These are phyloP conservation scores for Actinomortierella ambigua DNA, from an alignment of 371 early-diverging fungal species.

Conservation along the genomic window DNA sequence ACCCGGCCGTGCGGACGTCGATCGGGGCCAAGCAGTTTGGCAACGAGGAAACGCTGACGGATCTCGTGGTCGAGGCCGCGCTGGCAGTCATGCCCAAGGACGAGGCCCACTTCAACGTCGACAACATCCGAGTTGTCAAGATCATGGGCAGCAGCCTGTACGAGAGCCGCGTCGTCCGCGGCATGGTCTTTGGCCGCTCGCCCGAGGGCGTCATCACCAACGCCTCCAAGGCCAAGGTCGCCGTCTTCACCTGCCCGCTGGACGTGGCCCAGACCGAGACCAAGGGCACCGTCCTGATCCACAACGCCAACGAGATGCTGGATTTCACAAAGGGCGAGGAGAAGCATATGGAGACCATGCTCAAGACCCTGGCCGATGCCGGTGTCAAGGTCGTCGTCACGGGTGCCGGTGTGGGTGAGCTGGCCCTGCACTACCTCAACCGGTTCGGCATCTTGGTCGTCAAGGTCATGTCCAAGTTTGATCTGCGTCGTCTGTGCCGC, in stretches of 20 bases:
- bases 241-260: constrained; percentile 96
- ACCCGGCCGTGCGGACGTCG: constrained; percentile 75
- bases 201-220: constrained; percentile 84
- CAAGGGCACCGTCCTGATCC: constrained; percentile 98
- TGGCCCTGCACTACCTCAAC: constrained; percentile 94
- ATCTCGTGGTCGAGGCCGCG: constrained; percentile 88
- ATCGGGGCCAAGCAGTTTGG: constrained; percentile 95
- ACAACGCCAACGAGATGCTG: constrained; percentile 97
- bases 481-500: constrained; percentile 93
- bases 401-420: constrained; percentile 90
- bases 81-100: constrained; percentile 91
- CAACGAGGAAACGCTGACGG: constrained; percentile 86
- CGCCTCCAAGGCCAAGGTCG: constrained; percentile 89
- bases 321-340: constrained; percentile 96
- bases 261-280: constrained; percentile 98
- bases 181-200: constrained; percentile 98
- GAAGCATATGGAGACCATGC: constrained; percentile 75
- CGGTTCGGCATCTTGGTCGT: constrained; percentile 89
- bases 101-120: constrained; percentile 89
- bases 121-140: constrained; percentile 96
- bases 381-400: constrained; percentile 95
- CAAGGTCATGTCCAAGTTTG: constrained; percentile 94
- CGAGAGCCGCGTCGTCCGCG: constrained; percentile 93
- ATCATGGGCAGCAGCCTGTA: constrained; percentile 93
- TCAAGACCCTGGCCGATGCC: constrained; percentile 89